Evolutionary conservation across 257 asterid genomes (phyloP).

Genomic region (Lithospermum erythrorhizon): DNA sequence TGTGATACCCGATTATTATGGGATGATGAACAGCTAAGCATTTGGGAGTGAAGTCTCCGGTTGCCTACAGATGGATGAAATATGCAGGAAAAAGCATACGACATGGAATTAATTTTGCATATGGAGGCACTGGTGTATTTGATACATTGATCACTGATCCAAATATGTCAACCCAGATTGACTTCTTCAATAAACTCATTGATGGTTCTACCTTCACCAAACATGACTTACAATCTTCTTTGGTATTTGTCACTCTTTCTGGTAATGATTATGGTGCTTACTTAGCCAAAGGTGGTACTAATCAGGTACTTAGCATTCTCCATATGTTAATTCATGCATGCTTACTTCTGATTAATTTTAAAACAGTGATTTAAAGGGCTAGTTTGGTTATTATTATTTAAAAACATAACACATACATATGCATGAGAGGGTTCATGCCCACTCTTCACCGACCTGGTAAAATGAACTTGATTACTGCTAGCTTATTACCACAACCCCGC

Average conservation of each 20-base stretch:
- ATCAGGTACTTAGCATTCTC: slow-evolving; percentile 29
- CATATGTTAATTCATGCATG: too few relatives aligned
- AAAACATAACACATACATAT: too few relatives aligned
- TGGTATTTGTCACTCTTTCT: slow-evolving; percentile 40
- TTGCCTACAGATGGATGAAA: slow-evolving; percentile 56
- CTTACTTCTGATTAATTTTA: too few relatives aligned
- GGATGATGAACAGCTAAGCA: slow-evolving; percentile 42
- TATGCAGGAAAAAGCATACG: slow-evolving; percentile 26
- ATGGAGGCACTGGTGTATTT: slow-evolving; percentile 93
- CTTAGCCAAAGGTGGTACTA: slow-evolving; percentile 36
- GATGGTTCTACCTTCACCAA: slow-evolving; percentile 28
- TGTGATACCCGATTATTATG: background rate
- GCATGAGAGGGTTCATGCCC: too few relatives aligned
- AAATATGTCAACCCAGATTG: slow-evolving; percentile 71
- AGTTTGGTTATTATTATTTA: too few relatives aligned
- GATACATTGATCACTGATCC: slow-evolving; percentile 41
- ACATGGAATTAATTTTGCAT: slow-evolving; percentile 78
- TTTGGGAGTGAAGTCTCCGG: slow-evolving; percentile 60
- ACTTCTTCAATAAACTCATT: slow-evolving; percentile 39
- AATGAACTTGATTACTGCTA: too few relatives aligned
- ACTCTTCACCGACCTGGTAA: too few relatives aligned
- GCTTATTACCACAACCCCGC: too few relatives aligned
- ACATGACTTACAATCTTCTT: slow-evolving; percentile 37
- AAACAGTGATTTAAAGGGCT: too few relatives aligned
- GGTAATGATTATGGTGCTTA: slow-evolving; percentile 66